These are phyloP conservation scores for Fusarium denticulatum DNA, from an alignment of 2,329 filamentous ascomycete genomes.

Conservation along the genomic window DNA sequence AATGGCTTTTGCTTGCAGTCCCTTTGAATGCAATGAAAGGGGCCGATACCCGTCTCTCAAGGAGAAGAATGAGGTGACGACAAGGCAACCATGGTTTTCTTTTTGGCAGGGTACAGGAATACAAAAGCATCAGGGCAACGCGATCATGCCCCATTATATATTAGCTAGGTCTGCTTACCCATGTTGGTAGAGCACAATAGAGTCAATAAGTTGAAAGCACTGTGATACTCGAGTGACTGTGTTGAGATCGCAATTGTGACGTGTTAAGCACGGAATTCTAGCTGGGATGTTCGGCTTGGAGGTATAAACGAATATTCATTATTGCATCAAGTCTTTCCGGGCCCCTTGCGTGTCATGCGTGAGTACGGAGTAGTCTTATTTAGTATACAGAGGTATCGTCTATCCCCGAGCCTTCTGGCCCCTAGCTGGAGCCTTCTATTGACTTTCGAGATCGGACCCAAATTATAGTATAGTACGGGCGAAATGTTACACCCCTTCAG, in stretches of 20 bases:
- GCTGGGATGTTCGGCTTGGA: not conserved
- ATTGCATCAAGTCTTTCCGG: not conserved
- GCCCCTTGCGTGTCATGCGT: slow-evolving; percentile 1
- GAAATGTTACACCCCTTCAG: not conserved
- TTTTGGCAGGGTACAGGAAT: slow-evolving; percentile 4
- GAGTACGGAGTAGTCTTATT: slow-evolving; percentile 10
- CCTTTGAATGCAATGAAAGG: not conserved
- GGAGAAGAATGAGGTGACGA: not conserved
- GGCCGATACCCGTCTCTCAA: not conserved
- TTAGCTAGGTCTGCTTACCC: slow-evolving; percentile 5
- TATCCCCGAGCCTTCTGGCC: slow-evolving; percentile 21
- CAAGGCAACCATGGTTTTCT: not conserved
- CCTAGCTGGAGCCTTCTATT: slow-evolving; percentile 2
- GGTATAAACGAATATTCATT: not conserved
- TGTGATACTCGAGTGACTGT: not conserved
- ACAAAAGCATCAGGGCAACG: not conserved
- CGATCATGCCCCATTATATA: slow-evolving; percentile 9
- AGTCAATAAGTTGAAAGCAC: not conserved
- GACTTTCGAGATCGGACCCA: slow-evolving; percentile 6
- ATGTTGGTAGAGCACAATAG: slow-evolving; percentile 1
- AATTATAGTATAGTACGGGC: not conserved
- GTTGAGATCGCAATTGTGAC: not conserved
- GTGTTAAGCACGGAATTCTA: not conserved
- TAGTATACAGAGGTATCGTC: slow-evolving; percentile 43
- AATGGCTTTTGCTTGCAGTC: not conserved